phyloP scores from a whole-genome alignment of 2,329 filamentous ascomycete species.

The Laburnicola sp. region DNA sequence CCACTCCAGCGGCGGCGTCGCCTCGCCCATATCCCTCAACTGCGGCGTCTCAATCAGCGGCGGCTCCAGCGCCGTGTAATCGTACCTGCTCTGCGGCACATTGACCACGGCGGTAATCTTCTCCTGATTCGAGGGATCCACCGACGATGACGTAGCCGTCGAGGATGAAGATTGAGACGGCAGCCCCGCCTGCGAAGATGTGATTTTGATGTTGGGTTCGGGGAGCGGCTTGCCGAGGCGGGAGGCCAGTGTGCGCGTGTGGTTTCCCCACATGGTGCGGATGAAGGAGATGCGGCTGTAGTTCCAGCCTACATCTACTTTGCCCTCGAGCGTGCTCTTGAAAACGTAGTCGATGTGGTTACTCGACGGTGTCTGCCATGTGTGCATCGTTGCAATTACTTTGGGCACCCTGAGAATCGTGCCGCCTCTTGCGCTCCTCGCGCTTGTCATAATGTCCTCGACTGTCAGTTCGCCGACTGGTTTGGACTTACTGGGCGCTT shows the following conservation, averaged over 20 bases:
- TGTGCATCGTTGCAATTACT: conserved; percentile 92
- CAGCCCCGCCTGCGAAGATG: conserved; percentile 48
- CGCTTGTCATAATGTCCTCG: conserved; percentile 80
- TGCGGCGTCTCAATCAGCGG: conserved; percentile 96
- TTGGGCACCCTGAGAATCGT: conserved; percentile 94
- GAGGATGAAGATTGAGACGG: conserved; percentile 46
- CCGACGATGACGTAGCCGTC: conserved; percentile 4
- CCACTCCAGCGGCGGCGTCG: conserved; percentile 95
- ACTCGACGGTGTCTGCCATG: conserved; percentile 79
- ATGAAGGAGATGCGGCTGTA: conserved; percentile 97
- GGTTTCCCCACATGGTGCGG: conserved; percentile 88
- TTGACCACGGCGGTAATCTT: conserved; percentile 98
- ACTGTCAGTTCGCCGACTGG: conserved; percentile 72
- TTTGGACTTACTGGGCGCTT: conserved; percentile 67
- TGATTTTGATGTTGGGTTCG: conserved; percentile 86
- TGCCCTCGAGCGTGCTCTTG: conserved; percentile 90
- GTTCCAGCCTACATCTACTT: conserved; percentile 99
- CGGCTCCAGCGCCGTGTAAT: conserved; percentile 82
- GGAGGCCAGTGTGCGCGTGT: conserved; percentile 78
- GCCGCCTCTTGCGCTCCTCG: conserved; percentile 80
- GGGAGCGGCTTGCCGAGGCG: conserved; percentile 84
- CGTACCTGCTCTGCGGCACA: conserved; percentile 84
- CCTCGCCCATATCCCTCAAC: conserved; percentile 95
- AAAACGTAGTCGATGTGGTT: conserved; percentile 95
- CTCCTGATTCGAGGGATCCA: too few relatives aligned